Evolutionary conservation across 2,329 filamentous ascomycete genomes (phyloP).

Genomic region (Aspergillus viridinutans): DNA sequence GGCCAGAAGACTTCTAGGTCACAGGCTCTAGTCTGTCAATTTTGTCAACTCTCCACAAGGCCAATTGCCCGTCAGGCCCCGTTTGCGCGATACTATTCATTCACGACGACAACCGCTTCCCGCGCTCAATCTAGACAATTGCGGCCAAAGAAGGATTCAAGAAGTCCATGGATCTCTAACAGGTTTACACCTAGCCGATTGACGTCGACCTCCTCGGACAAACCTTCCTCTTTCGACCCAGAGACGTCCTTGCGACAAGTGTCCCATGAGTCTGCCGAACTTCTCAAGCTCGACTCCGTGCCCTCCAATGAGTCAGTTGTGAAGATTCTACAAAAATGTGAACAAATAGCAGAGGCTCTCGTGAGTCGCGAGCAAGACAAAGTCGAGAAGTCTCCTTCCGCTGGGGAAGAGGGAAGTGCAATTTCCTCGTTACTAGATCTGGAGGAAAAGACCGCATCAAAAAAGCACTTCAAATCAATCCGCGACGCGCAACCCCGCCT

Average conservation of each 20-base stretch:
- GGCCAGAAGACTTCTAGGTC: constrained; percentile 20
- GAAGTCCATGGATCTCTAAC: constrained; percentile 3
- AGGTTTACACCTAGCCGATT: constrained; percentile 11
- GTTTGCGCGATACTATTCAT: constrained; percentile 17
- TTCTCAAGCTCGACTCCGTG: constrained; percentile 28
- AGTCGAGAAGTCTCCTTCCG: constrained; percentile 5
- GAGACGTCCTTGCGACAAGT: constrained; percentile 29
- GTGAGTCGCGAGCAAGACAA: constrained; percentile 23
- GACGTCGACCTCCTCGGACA: constrained; percentile 14
- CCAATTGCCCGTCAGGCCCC: constrained; percentile 17
- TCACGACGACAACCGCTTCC: constrained; percentile 9
- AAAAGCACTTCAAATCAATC: constrained; percentile 19
- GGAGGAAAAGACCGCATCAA: constrained; percentile 33
- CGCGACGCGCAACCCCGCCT: constrained; percentile 32
- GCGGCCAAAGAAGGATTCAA: constrained; percentile 11
- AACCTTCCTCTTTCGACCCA: constrained; percentile 6
- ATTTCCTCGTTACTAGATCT: constrained; percentile 41
- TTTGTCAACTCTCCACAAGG: constrained; percentile 33
- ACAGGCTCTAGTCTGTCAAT: constrained; percentile 33
- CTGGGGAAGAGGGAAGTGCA: constrained; percentile 29
- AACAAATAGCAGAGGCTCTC: constrained; percentile 28
- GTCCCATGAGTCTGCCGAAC: constrained; percentile 21
- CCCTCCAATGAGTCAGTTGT: constrained; percentile 34
- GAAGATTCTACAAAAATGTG: constrained; percentile 32
- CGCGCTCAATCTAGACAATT: constrained; percentile 14